Percentiles rank a stretch among this genome's conserved stretches.
These are phyloP conservation scores for Verticillium longisporum DNA, from an alignment of 2,329 filamentous ascomycete species.

Conservation along the genomic window DNA sequence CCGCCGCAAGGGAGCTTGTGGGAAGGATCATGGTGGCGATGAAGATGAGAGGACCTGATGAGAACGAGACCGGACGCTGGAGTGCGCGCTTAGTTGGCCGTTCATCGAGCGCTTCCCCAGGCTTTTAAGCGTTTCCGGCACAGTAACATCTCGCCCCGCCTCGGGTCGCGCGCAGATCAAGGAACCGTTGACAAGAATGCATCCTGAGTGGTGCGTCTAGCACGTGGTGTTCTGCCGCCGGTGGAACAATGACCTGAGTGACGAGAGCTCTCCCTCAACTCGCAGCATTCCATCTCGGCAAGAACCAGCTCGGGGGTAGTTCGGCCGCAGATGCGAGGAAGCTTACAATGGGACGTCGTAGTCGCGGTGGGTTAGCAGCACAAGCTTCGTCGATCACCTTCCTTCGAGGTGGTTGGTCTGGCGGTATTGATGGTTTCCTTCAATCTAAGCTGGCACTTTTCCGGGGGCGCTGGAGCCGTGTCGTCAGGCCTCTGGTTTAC, in stretches of 20 bases:
- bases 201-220: slow-evolving; percentile 1
- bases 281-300: not conserved
- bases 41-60: not conserved
- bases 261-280: not conserved
- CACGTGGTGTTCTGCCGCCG: not conserved
- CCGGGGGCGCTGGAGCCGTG: not conserved
- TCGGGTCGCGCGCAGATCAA: not conserved
- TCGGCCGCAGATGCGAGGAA: not conserved
- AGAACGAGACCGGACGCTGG: not conserved
- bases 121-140: not conserved
- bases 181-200: not conserved
- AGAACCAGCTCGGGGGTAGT: not conserved
- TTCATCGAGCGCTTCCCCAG: not conserved
- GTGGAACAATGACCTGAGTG: not conserved
- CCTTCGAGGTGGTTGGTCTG: not conserved
- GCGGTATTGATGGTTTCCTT: not conserved
- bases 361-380: not conserved
- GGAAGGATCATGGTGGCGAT: slow-evolving; percentile 4
- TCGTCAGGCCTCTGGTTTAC: not conserved
- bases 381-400: not conserved
- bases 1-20: slow-evolving; percentile 6
- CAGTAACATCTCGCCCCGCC: not conserved
- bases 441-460: not conserved
- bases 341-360: not conserved
- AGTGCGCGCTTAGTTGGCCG: not conserved